These are phyloP conservation scores for Wickerhamomyces chambardii DNA, from an alignment of 805 yeast genomes.

Conservation along the genomic window DNA sequence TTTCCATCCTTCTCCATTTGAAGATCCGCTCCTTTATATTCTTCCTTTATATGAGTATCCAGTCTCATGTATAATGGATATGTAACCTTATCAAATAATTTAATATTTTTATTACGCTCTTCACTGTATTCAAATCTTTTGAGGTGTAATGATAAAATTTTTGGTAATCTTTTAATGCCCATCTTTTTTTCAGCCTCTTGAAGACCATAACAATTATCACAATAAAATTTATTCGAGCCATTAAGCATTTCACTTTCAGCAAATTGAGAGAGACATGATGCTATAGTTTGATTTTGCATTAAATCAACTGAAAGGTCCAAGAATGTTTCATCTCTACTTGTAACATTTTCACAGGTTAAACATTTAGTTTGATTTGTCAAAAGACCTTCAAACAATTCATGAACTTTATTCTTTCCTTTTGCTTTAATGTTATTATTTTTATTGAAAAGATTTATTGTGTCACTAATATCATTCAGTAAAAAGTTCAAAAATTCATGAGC, in stretches of 20 bases:
- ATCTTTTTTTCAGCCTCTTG: slow-evolving; percentile 94
- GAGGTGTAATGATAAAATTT: slow-evolving; percentile 71
- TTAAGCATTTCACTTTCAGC: slow-evolving; percentile 79
- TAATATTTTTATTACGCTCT: slow-evolving; percentile 68
- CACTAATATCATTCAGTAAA: slow-evolving; percentile 66
- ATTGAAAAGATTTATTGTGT: slow-evolving; percentile 19
- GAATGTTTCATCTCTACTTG: slow-evolving; percentile 79
- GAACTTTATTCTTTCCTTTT: slow-evolving; percentile 37
- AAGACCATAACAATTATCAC: slow-evolving; percentile 81
- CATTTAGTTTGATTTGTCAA: slow-evolving; percentile 86
- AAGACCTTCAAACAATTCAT: slow-evolving; percentile 73
- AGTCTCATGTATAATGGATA: slow-evolving; percentile 67
- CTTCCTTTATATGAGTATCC: slow-evolving; percentile 44
- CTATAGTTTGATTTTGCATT: slow-evolving; percentile 62
- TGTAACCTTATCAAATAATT: slow-evolving; percentile 75
- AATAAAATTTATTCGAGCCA: slow-evolving; percentile 85
- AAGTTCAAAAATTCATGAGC: slow-evolving; percentile 95
- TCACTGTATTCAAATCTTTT: slow-evolving; percentile 92
- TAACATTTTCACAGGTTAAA: slow-evolving; percentile 75
- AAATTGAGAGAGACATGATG: slow-evolving; percentile 74
- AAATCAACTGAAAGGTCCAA: slow-evolving; percentile 83
- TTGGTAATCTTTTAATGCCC: slow-evolving; percentile 70
- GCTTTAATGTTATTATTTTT: slow-evolving; percentile 6
- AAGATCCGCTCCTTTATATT: no score
- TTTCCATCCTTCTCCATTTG: slow-evolving; percentile 32